Evolutionary conservation across 1,284 basidiomycete species (phyloP), one percentile per base, ranked within the genome.

Genomic region (Phellinidium pouzarii): DNA sequence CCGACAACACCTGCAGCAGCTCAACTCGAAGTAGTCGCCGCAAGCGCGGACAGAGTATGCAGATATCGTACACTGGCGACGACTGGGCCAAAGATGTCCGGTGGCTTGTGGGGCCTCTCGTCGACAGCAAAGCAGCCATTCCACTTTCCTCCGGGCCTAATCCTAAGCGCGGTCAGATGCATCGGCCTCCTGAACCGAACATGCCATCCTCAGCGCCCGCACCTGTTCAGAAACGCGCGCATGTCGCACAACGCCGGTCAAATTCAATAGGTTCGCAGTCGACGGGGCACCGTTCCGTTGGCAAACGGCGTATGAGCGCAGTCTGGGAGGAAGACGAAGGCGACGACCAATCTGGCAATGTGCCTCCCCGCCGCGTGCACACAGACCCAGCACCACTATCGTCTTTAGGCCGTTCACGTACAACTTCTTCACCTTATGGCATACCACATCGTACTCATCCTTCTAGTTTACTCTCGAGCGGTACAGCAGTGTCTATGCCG

Each of bases 81-180:
- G 57, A 59, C 23, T 65, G 64, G 65, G 62, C 79, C 11, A 78
- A 74, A 60, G 82, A 85, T 55, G 79, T 82, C 17, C 73, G 79
- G 38, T 82, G 79, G 79, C 74, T 84, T 27, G 74, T 74, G 9
- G 31, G 31, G 8, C 66, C 73, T 6, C 68, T 73, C 5, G 61
- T 61, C 11, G 48, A 58, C 22, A 58, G 62, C 23, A 58, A 60
- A 48, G 50, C 61, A 11, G 14, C 59, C 59, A 59, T 53, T 57
- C 55, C 53, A 54, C 29, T 36, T 43, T 59, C 17, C 55, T 53
- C 52, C 57, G 53, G 20, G 55, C 62, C 26, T 52, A 59, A 50
- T 55, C 58, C 49, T 17, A 52, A 49, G 31, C 44, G 45, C 5
- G 25, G 31, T 20, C 48, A 31, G 9, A 14, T 40, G 14, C 19